Evolutionary conservation across 108 stramenopile species (phyloP).

Genomic region (Nitzschia inconspicua): DNA sequence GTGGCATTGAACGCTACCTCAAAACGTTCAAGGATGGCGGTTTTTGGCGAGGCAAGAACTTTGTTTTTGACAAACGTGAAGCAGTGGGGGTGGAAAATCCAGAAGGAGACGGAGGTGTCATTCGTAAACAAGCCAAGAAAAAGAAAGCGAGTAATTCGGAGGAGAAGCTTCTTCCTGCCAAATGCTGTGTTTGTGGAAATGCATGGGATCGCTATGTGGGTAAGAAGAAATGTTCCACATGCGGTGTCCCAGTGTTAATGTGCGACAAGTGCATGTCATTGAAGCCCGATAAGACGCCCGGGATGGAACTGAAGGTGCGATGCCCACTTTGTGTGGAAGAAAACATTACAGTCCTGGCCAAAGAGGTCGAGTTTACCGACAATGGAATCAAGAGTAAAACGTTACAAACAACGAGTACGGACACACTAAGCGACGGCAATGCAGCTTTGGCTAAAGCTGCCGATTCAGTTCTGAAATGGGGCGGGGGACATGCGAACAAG

Average conservation of each 20-base stretch:
- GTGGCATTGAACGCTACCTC: slow-evolving; percentile 89
- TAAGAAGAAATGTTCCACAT: slow-evolving; percentile 85
- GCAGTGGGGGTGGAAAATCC: slow-evolving; percentile 71
- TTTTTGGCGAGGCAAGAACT: slow-evolving; percentile 87
- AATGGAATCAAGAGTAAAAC: slow-evolving; percentile 65
- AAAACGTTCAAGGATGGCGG: slow-evolving; percentile 85
- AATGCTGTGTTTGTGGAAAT: slow-evolving; percentile 62
- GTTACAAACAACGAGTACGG: neutral
- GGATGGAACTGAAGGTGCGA: slow-evolving; percentile 41
- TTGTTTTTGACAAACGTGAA: slow-evolving; percentile 90
- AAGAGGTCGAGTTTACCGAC: slow-evolving; percentile 78
- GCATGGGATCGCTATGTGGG: slow-evolving; percentile 92
- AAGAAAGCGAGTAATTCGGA: slow-evolving; percentile 12
- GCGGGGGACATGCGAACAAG: slow-evolving; percentile 80
- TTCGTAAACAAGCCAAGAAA: slow-evolving; percentile 41
- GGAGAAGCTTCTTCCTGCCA: slow-evolving; percentile 21
- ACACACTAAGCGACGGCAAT: neutral
- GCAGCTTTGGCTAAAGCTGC: slow-evolving; percentile 51
- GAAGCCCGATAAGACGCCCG: slow-evolving; percentile 30
- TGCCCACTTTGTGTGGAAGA: slow-evolving; percentile 86
- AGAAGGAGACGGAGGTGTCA: slow-evolving; percentile 81
- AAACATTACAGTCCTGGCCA: slow-evolving; percentile 71
- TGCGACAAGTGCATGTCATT: slow-evolving; percentile 78
- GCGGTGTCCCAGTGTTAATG: slow-evolving; percentile 89
- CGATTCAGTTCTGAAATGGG: slow-evolving; percentile 88